Evolutionary conservation across 1,284 basidiomycete species (phyloP).

Genomic region (Agaricales sp.): DNA sequence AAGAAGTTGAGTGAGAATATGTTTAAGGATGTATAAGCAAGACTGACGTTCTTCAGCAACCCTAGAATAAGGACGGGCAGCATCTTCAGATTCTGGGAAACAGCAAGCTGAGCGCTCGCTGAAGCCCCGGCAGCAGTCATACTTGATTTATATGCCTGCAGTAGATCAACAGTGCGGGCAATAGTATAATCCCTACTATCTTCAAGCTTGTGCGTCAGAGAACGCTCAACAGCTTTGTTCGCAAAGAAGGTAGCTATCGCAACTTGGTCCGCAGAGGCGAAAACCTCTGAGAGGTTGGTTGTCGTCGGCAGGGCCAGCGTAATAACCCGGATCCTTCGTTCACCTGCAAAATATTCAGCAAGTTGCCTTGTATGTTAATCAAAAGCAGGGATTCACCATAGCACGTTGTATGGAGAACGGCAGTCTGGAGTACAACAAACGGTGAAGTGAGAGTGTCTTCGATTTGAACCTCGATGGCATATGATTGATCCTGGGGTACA

Average conservation of each 20-base stretch:
- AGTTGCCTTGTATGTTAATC: slow-evolving; percentile 1
- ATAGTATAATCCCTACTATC: slow-evolving; percentile 88
- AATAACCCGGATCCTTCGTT: slow-evolving; percentile 92
- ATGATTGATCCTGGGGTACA: slow-evolving; percentile 94
- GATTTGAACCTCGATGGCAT: slow-evolving; percentile 94
- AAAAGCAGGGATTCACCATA: slow-evolving; percentile 47
- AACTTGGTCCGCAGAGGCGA: slow-evolving; percentile 90
- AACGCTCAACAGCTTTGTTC: slow-evolving; percentile 95
- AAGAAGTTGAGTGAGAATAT: slow-evolving; percentile 5
- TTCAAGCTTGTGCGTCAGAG: slow-evolving; percentile 84
- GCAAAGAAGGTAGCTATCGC: slow-evolving; percentile 86
- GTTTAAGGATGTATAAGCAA: slow-evolving; percentile 5
- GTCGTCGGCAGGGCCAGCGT: slow-evolving; percentile 92
- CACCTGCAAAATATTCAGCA: slow-evolving; percentile 35
- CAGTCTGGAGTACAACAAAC: slow-evolving; percentile 94
- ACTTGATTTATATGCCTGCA: slow-evolving; percentile 90
- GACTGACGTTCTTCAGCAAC: slow-evolving; percentile 83
- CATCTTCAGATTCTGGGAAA: slow-evolving; percentile 91
- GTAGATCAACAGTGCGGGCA: slow-evolving; percentile 86
- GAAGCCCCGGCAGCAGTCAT: slow-evolving; percentile 93
- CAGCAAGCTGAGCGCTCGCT: slow-evolving; percentile 88
- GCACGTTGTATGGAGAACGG: slow-evolving; percentile 92
- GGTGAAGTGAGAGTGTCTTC: slow-evolving; percentile 92
- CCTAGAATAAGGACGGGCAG: slow-evolving; percentile 86
- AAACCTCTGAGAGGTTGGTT: slow-evolving; percentile 86